Evolutionary conservation across 1,139 yeast species (phyloP).

Genomic region (Groenewaldozyma auringiensis): DNA sequence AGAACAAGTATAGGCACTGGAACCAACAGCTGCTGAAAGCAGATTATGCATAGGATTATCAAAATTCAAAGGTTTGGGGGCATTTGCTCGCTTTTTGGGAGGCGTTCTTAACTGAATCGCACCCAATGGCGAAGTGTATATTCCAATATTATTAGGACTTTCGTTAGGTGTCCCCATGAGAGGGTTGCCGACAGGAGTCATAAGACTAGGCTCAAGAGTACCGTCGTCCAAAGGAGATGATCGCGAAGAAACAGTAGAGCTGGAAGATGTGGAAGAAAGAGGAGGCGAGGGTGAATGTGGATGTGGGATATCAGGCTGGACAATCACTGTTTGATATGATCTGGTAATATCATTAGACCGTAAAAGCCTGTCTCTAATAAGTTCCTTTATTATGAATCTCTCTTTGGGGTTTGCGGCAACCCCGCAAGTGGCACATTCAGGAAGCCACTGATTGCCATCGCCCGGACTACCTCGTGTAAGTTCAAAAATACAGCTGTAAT

Average conservation of each 20-base stretch:
- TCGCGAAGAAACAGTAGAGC: background rate
- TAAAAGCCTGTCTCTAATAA: slow-evolving; percentile 13
- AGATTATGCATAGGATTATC: background rate
- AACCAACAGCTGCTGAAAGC: background rate
- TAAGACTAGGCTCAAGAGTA: background rate
- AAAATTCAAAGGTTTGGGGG: background rate
- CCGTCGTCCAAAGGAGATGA: background rate
- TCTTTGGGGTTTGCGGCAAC: slow-evolving; percentile 20
- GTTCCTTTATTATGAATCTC: slow-evolving; percentile 16
- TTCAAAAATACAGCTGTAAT: slow-evolving; percentile 21
- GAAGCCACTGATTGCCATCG: slow-evolving; percentile 16
- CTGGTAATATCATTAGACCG: background rate
- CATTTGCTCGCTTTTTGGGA: background rate
- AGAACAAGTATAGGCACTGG: too few relatives aligned
- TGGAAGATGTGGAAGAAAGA: background rate
- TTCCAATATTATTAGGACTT: background rate
- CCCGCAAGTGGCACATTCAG: slow-evolving; percentile 23
- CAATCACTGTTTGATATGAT: background rate
- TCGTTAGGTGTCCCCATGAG: background rate
- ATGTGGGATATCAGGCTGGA: background rate
- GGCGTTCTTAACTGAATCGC: background rate
- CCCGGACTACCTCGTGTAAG: slow-evolving; percentile 12
- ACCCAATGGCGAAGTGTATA: background rate
- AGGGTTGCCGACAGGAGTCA: background rate
- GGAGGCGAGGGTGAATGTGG: background rate